Evolutionary conservation across 768 basidiomycete species (phyloP).

Genomic region (Mycena belliarum): DNA sequence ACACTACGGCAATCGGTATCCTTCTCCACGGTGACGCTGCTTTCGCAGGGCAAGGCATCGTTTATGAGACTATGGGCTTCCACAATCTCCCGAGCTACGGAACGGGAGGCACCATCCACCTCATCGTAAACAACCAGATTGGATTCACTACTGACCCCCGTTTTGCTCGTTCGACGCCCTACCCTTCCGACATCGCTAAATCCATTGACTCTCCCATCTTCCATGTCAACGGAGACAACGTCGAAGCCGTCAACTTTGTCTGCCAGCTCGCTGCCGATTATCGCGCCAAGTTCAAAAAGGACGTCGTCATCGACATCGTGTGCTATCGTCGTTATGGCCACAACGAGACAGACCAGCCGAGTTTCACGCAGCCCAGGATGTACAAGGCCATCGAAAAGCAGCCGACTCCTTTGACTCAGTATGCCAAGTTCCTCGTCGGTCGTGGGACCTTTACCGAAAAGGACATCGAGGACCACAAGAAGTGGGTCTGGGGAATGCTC

Average conservation of each 20-base stretch:
- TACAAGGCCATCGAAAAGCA: constrained; percentile 96
- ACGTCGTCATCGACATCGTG: constrained; percentile 97
- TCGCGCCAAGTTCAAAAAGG: constrained; percentile 97
- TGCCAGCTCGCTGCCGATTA: constrained; percentile 98
- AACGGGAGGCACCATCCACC: constrained; percentile 96
- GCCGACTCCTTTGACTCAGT: constrained; percentile 87
- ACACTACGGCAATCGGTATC: constrained; percentile 90
- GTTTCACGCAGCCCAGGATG: constrained; percentile 98
- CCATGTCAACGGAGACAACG: constrained; percentile 99
- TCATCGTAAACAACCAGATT: constrained; percentile 99
- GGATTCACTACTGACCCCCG: constrained; percentile 99
- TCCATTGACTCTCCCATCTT: constrained; percentile 98
- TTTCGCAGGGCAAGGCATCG: constrained; percentile 96
- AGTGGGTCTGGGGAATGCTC: constrained; percentile 99
- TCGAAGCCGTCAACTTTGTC: constrained; percentile 97
- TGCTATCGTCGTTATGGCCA: constrained; percentile 99
- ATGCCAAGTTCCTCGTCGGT: constrained; percentile 86
- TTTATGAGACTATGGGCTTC: constrained; percentile 99
- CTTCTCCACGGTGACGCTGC: constrained; percentile 97
- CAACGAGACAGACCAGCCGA: constrained; percentile 98
- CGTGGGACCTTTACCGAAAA: constrained; percentile 94
- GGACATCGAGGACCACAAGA: constrained; percentile 97
- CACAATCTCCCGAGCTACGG: constrained; percentile 94
- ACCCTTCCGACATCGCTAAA: constrained; percentile 98
- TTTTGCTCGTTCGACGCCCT: constrained; percentile 96